Conservation (phyloP, 345 rosid genomes). For the Citrus glauca region DNA sequence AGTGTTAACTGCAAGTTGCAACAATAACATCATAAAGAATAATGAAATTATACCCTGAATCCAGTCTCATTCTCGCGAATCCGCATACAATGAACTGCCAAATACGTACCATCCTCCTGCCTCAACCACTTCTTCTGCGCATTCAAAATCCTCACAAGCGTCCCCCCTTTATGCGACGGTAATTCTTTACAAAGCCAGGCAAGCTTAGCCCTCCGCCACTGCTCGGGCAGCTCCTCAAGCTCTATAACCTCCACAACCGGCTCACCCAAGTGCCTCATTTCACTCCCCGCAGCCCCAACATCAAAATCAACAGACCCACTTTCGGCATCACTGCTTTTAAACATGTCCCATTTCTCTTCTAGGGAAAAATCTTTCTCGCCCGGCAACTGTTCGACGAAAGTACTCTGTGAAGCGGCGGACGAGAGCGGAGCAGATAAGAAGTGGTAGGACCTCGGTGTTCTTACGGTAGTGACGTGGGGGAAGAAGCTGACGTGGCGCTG, state of each 20-base stretch:
- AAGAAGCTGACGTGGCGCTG: constrained; percentile 11
- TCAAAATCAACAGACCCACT: constrained; percentile 20
- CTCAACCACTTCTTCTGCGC: constrained; percentile 85
- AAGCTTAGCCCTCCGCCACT: constrained; percentile 79
- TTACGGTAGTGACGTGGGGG: background rate
- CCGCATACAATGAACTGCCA: constrained; percentile 70
- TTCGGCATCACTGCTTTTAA: background rate
- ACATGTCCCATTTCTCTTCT: constrained; percentile 20
- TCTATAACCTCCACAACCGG: constrained; percentile 59
- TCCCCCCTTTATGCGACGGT: constrained; percentile 68
- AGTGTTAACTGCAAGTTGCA: background rate
- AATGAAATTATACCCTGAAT: constrained; percentile 43
- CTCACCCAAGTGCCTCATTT: constrained; percentile 36
- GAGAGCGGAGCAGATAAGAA: background rate
- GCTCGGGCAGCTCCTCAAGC: constrained; percentile 72
- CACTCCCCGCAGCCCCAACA: constrained; percentile 27
- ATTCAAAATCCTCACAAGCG: constrained; percentile 61
- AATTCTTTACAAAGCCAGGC: constrained; percentile 93
- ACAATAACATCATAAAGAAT: background rate
- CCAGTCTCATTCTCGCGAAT: constrained; percentile 79
- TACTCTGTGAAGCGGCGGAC: constrained; percentile 22
- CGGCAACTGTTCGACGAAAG: constrained; percentile 50
- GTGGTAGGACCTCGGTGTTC: background rate
- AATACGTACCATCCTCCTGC: constrained; percentile 77
- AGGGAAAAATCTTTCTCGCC: constrained; percentile 7